These are phyloP conservation scores for Pecoramyces ruminantium DNA, from an alignment of 192 early-diverging fungal genomes.

Conservation along the genomic window DNA sequence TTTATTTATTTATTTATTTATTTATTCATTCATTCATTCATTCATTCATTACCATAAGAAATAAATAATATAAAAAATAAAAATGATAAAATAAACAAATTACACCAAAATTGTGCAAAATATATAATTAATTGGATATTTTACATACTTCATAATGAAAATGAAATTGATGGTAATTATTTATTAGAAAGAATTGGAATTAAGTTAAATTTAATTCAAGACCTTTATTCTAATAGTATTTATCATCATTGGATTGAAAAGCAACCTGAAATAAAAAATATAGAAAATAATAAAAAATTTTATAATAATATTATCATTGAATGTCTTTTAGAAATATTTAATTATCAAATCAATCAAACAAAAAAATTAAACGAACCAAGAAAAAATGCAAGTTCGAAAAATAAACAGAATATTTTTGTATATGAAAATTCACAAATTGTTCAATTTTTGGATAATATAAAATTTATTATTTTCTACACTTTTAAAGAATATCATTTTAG, in stretches of 20 bases:
- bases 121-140: neutral
- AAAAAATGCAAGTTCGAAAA: neutral
- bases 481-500: neutral
- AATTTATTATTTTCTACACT: neutral
- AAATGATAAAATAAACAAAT: neutral
- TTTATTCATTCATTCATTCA: too few relatives aligned
- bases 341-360: neutral
- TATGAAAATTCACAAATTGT: neutral
- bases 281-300: neutral
- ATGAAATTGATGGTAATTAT: neutral
- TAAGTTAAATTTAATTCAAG: neutral
- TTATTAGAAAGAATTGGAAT: neutral
- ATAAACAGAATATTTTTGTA: neutral
- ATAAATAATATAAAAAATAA: neutral
- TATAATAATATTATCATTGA: neutral
- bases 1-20: too few relatives aligned
- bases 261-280: neutral
- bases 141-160: neutral
- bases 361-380: neutral
- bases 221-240: neutral
- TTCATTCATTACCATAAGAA: neutral
- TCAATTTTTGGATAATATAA: neutral
- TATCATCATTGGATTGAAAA: neutral
- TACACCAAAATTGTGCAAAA: neutral
- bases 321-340: neutral